phyloP scores from a whole-genome alignment of 768 basidiomycete genomes.

The Amanita inopinata region DNA sequence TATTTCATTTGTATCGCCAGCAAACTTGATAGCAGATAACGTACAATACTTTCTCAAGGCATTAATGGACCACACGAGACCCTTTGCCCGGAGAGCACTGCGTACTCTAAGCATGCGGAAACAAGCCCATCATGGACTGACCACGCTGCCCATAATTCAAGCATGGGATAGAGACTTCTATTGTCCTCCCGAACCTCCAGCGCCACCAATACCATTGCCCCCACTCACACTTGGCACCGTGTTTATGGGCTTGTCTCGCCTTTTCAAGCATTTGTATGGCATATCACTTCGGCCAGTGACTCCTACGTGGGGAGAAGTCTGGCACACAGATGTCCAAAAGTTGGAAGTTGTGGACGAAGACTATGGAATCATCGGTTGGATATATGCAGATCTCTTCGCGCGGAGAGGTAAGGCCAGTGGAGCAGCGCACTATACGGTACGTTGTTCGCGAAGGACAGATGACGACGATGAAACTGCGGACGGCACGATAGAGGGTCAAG shows the following conservation, averaged over 20 bases:
- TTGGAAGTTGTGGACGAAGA: conserved; percentile 89
- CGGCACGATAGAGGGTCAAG: conserved; percentile 29
- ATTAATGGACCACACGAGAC: conserved; percentile 69
- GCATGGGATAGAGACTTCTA: conserved; percentile 99
- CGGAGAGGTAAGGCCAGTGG: conserved; percentile 80
- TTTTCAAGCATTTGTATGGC: conserved; percentile 85
- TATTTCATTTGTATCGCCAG: not conserved
- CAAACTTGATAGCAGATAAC: conserved; percentile 43
- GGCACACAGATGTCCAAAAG: conserved; percentile 85
- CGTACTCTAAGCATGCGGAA: conserved; percentile 59
- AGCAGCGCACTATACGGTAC: conserved; percentile 96
- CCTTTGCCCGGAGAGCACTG: conserved; percentile 69
- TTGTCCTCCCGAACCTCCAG: conserved; percentile 68
- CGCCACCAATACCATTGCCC: conserved; percentile 64
- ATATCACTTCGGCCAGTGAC: conserved; percentile 68
- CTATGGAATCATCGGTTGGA: conserved; percentile 82
- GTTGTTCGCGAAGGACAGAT: conserved; percentile 87
- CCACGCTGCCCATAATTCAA: conserved; percentile 56
- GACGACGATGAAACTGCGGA: conserved; percentile 79
- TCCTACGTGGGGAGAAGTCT: conserved; percentile 69
- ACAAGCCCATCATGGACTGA: conserved; percentile 56
- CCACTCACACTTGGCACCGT: conserved; percentile 83
- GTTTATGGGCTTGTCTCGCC: conserved; percentile 82
- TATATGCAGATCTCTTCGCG: conserved; percentile 89
- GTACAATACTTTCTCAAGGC: conserved; percentile 80